Evolutionary conservation across 2,329 filamentous ascomycete genomes (phyloP).

Genomic region (Colletotrichum noveboracense): DNA sequence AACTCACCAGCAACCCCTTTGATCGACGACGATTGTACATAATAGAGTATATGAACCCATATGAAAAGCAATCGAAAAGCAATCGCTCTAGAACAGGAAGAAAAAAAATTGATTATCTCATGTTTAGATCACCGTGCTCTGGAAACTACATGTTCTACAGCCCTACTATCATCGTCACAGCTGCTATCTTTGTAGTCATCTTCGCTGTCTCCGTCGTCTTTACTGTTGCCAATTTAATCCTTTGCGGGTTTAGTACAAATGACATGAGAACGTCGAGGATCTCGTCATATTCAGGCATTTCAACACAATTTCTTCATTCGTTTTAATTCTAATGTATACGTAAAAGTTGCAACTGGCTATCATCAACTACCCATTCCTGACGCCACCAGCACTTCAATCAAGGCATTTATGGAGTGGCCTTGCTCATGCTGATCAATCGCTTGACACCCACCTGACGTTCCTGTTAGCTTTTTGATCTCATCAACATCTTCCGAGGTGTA

Average conservation of each 20-base stretch:
- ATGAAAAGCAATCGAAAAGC: not conserved
- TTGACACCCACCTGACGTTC: conserved; percentile 71
- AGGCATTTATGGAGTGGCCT: conserved; percentile 65
- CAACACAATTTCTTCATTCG: not conserved
- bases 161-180: not conserved
- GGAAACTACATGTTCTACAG: not conserved
- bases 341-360: conserved; percentile 17
- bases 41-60: not conserved
- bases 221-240: not conserved
- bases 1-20: not conserved
- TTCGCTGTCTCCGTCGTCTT: not conserved
- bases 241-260: not conserved
- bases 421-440: conserved; percentile 80
- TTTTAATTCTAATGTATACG: conserved; percentile 20
- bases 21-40: not conserved
- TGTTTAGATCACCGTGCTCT: not conserved
- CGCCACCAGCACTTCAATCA: not conserved
- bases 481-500: conserved; percentile 19
- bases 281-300: not conserved
- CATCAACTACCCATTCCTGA: conserved; percentile 5
- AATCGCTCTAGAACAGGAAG: not conserved
- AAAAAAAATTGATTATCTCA: not conserved
- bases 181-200: not conserved
- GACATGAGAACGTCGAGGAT: not conserved
- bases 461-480: conserved; percentile 42